These are phyloP conservation scores for Pythium diclinum DNA, from an alignment of 352 stramenopile species.

Conservation along the genomic window DNA sequence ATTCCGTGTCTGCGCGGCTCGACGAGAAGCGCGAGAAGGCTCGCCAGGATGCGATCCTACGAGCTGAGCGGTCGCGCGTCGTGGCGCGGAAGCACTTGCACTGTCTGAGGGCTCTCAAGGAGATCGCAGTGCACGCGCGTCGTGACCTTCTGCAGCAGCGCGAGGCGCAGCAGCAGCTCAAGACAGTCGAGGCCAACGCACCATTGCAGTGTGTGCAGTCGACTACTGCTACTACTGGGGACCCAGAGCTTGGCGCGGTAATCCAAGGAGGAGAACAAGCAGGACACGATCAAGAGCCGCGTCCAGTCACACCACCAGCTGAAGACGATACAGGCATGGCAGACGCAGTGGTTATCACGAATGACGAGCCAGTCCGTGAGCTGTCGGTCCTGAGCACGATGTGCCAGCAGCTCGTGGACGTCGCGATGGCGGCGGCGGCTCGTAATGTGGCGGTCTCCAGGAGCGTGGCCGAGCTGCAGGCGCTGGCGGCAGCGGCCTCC, in stretches of 20 bases:
- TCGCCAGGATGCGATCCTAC: conserved; percentile 36
- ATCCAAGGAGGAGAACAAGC: neutral
- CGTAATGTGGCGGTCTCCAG: conserved; percentile 12
- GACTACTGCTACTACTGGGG: neutral
- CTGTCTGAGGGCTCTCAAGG: conserved; percentile 42
- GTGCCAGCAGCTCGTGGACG: conserved; percentile 10
- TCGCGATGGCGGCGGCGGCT: conserved; percentile 26
- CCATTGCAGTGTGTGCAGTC: neutral
- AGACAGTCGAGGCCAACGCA: neutral
- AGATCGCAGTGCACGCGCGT: conserved; percentile 40
- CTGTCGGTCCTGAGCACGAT: neutral
- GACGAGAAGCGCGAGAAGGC: conserved; percentile 25
- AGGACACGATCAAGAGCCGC: neutral
- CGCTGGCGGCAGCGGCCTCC: conserved; percentile 30
- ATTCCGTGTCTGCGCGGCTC: conserved; percentile 9
- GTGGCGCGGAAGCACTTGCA: conserved; percentile 47
- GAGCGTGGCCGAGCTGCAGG: conserved; percentile 29
- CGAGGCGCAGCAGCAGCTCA: conserved; percentile 11
- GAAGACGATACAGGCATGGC: neutral
- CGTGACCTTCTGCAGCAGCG: conserved; percentile 29
- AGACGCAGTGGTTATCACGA: neutral
- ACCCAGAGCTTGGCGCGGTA: neutral
- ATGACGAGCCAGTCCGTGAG: neutral
- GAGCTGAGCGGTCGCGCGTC: conserved; percentile 42
- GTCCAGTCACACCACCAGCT: neutral